Base-by-base conservation (phyloP, 768 basidiomycete species). In the Naganishia vaughanmartiniae region DNA sequence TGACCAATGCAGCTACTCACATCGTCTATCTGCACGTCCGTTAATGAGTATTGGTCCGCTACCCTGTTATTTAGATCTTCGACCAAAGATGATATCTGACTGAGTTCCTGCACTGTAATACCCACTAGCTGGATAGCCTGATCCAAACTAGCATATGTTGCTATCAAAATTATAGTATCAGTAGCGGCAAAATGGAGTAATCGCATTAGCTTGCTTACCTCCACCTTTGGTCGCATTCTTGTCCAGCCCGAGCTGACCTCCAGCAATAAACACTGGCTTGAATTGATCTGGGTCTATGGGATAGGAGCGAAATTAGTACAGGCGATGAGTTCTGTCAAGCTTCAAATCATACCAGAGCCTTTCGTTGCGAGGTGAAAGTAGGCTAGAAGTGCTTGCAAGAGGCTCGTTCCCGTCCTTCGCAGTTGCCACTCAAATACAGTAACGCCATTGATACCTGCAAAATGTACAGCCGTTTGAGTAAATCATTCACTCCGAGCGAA, bases 181-280 rank as follows among this genome's bases (percentile, higher is more conserved):
- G 54, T 26, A 51, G 24, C n/a, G 19, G n/a, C 48, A n/a, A n/a
- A n/a, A n/a, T 1, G 48, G 48, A 14, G 14, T 21, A 6, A 9
- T n/a, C 21, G 12, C 48, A 51, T n/a, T 26, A 51, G 19, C 11
- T 45, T 46, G 30, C 68, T 36, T n/a, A 69, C 68, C 68, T 60
- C 68, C 68, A 19, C 68, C 68, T 36, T 48, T 58, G n/a, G 68
- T 69, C 2, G 68, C 68, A 45, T 69, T 57, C 34, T 58, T 57
- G 33, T 69, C 68, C 28, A 58, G 28, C 2, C 68, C 68, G 19
- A 69, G 57, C 45, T 69, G 68, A 33, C 68, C 68, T n/a, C 68
- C 68, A 2, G 68, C 68, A 30, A 69, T 69, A 33, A 69, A 58
- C 14, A 69, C 68, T 7, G 68, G 68, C 36, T 69, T 58, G 30